Evolutionary conservation across 179 eudicot species (phyloP).

Genomic region (Corrigiola litoralis): DNA sequence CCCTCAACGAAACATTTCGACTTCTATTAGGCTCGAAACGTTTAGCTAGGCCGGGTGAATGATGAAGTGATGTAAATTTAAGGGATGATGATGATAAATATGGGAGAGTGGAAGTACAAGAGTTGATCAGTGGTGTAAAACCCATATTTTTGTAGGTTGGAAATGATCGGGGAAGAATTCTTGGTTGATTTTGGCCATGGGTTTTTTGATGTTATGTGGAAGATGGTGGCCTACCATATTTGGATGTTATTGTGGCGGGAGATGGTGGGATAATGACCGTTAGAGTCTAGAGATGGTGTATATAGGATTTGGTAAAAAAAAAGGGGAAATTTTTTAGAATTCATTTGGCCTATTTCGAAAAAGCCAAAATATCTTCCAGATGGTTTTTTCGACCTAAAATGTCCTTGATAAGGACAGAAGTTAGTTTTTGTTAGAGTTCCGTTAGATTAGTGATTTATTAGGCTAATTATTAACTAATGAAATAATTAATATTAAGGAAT

Average conservation of each 20-base stretch:
- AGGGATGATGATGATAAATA: constrained; percentile 10
- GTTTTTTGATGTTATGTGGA: not conserved
- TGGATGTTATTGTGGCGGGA: constrained; percentile 12
- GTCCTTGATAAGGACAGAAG: too few relatives aligned
- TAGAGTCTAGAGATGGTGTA: too few relatives aligned
- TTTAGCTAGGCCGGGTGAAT: not conserved
- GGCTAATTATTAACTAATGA: too few relatives aligned
- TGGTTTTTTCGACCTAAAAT: too few relatives aligned
- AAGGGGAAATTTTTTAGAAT: too few relatives aligned
- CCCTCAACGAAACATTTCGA: constrained; percentile 30
- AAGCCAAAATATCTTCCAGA: too few relatives aligned
- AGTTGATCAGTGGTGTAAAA: not conserved
- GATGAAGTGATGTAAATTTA: not conserved
- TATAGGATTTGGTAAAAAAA: too few relatives aligned
- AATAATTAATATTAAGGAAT: too few relatives aligned
- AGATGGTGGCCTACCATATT: not conserved
- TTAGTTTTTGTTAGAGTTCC: too few relatives aligned
- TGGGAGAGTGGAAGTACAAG: constrained; percentile 4
- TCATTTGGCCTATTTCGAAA: too few relatives aligned
- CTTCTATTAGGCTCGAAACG: not conserved
- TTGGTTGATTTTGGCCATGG: too few relatives aligned
- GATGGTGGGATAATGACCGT: not conserved
- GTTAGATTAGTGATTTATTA: too few relatives aligned
- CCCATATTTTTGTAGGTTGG: constrained; percentile 1
- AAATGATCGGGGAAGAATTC: not conserved